A percentile compares a stretch with the other conserved stretches of the same genome.
Evolutionary conservation across 2,329 filamentous ascomycete species (phyloP).

Genomic region (Aspergillus tamarii): DNA sequence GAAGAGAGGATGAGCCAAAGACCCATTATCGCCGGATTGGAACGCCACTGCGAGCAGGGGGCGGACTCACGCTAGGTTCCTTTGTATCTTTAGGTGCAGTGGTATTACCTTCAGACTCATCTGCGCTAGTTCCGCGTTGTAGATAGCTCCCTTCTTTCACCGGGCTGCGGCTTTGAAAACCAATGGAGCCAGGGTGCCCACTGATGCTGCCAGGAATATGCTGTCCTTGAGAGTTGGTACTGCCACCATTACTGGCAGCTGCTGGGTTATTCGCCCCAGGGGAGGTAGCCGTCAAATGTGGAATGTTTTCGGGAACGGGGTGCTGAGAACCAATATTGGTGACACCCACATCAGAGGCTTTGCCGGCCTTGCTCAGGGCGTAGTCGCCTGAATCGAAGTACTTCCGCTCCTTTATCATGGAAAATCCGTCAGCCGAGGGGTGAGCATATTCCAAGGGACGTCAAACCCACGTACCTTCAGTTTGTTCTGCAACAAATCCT

Average conservation of each 20-base stretch:
- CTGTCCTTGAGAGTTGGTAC: conserved; percentile 39
- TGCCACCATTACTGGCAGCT: conserved; percentile 33
- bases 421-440: not conserved
- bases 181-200: conserved; percentile 42
- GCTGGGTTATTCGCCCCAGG: conserved; percentile 42
- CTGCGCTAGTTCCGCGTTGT: conserved; percentile 76
- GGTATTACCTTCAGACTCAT: conserved; percentile 40
- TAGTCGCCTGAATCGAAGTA: conserved; percentile 98
- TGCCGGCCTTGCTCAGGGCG: conserved; percentile 94
- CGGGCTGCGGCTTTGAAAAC: conserved; percentile 70
- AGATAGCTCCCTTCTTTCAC: conserved; percentile 90
- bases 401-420: conserved; percentile 75
- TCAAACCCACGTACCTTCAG: conserved; percentile 65
- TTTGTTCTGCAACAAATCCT: conserved; percentile 96
- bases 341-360: conserved; percentile 90
- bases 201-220: conserved; percentile 49
- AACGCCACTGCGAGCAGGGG: conserved; percentile 56
- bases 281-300: conserved; percentile 75
- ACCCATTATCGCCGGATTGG: conserved; percentile 63
- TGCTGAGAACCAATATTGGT: conserved; percentile 94
- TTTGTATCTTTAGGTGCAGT: conserved; percentile 49
- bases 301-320: conserved; percentile 92
- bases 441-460: not conserved
- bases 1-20: conserved; percentile 5
- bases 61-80: conserved; percentile 49